Evolutionary conservation across 2,329 filamentous ascomycete species (phyloP), one percentile per base, ranked within the genome.

Genomic region (Mariannaea elegans): DNA sequence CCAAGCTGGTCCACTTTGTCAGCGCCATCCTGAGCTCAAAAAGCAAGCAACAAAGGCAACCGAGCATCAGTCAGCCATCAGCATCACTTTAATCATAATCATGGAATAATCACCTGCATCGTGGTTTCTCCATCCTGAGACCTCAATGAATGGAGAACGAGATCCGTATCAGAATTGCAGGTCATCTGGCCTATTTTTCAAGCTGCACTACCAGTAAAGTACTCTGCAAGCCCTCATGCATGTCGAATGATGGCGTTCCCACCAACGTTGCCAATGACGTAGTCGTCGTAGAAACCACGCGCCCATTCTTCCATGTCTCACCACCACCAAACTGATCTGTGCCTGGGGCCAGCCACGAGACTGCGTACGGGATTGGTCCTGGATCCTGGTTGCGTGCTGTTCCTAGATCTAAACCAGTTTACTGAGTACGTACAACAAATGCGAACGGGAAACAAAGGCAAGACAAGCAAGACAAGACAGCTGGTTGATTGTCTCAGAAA

Each of bases 251-350:
- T 65, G 64, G 41, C 47, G 39, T 32, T 41, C 55, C 41, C 52
- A 59, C 59, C 24, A 44, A 58, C 19, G 61, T 68, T 56, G 42
- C 60, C 61, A 69, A 69, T 69, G 66, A 69, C 66, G 66, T 69
- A 69, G 65, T 69, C 65, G 66, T 66, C 66, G 65, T 59, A 65
- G 66, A 61, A 69, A 69, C 66, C 65, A 69, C 59, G 66, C 61
- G 55, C 65, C 54, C 66, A 66, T 69, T 67, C 65, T 67, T 65
- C 49, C 59, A 42, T 58, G 66, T 69, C 66, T 68, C 66, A 68
- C 64, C 66, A 69, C 62, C 39, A 21, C 36, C 55, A 19, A 34
- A 32, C 55, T 38, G 31, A 29, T 24, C 23, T 36, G 38, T 54
- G 19, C 49, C 49, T 54, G 44, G 44, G 36, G n/a, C 49, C 57